Base-by-base conservation (phyloP, 2,329 filamentous ascomycete genomes). In the Claviceps maximensis region DNA sequence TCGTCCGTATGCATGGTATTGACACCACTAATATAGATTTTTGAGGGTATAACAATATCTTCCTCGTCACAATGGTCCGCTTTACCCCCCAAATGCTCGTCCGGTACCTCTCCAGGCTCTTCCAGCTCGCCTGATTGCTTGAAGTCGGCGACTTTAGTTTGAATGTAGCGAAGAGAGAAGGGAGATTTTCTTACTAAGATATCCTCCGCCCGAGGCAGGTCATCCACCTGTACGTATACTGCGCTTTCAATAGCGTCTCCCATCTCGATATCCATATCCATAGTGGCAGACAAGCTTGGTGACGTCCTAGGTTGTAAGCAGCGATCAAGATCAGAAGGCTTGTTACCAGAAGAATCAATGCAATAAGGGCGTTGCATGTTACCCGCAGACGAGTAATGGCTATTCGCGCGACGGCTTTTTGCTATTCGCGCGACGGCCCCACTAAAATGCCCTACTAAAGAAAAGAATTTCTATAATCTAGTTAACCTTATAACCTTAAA, bases 11-110 rank as follows among this genome's bases (percentile, higher is more conserved):
- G 87, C 64, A 97, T 74, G 45, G 84, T 81, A 63, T 95, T 86
- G 3, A 97, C 77, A 21, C 91, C 91, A 55, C 83, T 81, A 51
- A 98, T 73, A 67, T 96, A 84, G n/a, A 96, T 70, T 65, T 93
- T 93, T 62, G 74, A 67, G 3, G 67, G 66, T 8, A 68, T 56
- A 12, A 68, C 54, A 2, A 54, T 62, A 47, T 60, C 62, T 33
- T 60, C 58, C 17, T 65, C 62, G 53, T 60, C 55, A 46, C 57
- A 56, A 8, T 57, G 45, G 40, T 31, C 42, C 36, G 27, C 41
- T 31, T 29, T 23, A 17, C 15, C 42, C 15, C 1, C 23, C 23
- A 49, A 47, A 29, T 60, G 60, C 45, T 65, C 67, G 51, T 69
- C 68, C 36, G 63, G 63, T 27, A 70, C 62, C 57, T 71, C 68